Conservation (phyloP, 2,329 filamentous ascomycete genomes). For the Microdochium trichocladiopsis region DNA sequence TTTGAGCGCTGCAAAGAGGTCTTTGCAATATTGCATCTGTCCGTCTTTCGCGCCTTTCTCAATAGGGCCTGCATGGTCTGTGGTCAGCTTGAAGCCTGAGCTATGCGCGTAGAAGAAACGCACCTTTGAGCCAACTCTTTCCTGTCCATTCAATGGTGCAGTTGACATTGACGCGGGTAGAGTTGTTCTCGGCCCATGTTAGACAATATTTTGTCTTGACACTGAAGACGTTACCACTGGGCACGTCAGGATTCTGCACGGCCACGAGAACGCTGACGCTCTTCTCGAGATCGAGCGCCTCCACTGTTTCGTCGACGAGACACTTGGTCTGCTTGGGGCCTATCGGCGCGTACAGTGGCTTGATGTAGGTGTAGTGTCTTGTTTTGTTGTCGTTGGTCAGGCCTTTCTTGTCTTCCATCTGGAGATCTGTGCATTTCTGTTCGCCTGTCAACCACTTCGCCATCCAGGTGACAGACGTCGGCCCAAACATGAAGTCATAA, state of each 20-base stretch:
- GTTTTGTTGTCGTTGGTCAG: constrained; percentile 67
- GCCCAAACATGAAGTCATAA: constrained; percentile 82
- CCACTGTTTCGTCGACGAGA: constrained; percentile 78
- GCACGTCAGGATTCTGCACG: constrained; percentile 90
- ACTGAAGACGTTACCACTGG: constrained; percentile 83
- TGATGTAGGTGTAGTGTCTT: constrained; percentile 80
- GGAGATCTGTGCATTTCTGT: constrained; percentile 83
- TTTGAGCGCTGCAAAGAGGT: constrained; percentile 69
- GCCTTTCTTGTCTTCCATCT: constrained; percentile 78
- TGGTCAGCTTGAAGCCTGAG: background rate
- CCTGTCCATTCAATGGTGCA: constrained; percentile 93
- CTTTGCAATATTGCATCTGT: constrained; percentile 75
- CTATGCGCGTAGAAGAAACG: constrained; percentile 13
- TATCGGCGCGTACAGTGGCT: constrained; percentile 75
- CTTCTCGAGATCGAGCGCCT: constrained; percentile 80
- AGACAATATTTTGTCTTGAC: constrained; percentile 94
- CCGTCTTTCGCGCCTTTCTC: constrained; percentile 93
- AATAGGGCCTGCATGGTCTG: constrained; percentile 64
- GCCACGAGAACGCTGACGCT: constrained; percentile 73
- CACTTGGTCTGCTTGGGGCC: constrained; percentile 95
- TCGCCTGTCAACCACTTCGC: constrained; percentile 78
- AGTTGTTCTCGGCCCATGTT: constrained; percentile 82
- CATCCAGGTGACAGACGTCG: constrained; percentile 74
- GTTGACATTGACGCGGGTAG: constrained; percentile 78
- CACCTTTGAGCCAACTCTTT: constrained; percentile 97